A percentile compares a stretch with the other conserved stretches of the same genome.
phyloP scores from a whole-genome alignment of 768 basidiomycete genomes.

The Phanerochaete sordida region DNA sequence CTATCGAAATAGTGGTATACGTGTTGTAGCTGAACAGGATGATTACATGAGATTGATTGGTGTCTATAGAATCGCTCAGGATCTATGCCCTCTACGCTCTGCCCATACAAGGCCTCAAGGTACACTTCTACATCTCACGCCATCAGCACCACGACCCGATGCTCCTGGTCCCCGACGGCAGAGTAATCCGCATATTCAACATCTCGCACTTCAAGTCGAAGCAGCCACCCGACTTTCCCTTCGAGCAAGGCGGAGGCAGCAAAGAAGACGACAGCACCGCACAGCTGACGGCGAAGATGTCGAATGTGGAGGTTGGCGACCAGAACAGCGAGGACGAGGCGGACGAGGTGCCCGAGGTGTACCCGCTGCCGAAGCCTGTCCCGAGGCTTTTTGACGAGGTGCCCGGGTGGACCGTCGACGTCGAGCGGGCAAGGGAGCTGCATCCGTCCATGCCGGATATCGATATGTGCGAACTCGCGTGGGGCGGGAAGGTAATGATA shows the following conservation, averaged over 20 bases:
- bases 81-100: conserved; percentile 49
- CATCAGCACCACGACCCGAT: conserved; percentile 45
- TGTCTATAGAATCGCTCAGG: conserved; percentile 61
- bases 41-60: too few species aligned
- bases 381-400: conserved; percentile 13
- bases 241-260: conserved; percentile 8
- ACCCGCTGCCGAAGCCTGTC: not conserved
- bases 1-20: conserved; percentile 77
- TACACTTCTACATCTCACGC: conserved; percentile 42
- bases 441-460: conserved; percentile 3
- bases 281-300: not conserved
- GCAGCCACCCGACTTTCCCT: conserved; percentile 38
- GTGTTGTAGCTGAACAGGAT: too few species aligned
- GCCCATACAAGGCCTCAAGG: conserved; percentile 30
- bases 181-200: conserved; percentile 42
- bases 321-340: conserved; percentile 16
- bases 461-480: conserved; percentile 19
- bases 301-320: not conserved
- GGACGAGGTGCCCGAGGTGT: conserved; percentile 13
- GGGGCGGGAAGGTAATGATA: conserved; percentile 17
- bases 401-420: conserved; percentile 22
- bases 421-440: not conserved
- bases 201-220: conserved; percentile 43
- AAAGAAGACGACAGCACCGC: conserved; percentile 16
- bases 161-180: conserved; percentile 41